Evolutionary conservation across 345 rosid species (phyloP), one percentile per base, ranked within the genome.

Genomic region (Eucalyptus leucophloia): DNA sequence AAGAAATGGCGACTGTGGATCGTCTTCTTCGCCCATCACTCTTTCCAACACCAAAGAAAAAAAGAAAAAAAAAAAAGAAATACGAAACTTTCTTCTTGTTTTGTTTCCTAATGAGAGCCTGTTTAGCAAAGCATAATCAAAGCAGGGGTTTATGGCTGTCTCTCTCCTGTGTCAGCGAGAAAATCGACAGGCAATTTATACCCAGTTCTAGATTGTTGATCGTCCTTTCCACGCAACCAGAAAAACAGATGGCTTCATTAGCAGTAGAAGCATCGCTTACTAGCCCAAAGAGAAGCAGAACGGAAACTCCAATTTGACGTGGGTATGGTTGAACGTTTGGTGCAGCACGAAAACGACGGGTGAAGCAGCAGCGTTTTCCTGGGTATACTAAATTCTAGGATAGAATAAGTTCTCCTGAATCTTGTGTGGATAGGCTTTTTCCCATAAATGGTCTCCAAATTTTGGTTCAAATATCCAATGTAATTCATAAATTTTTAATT

Each of bases 1-100:
- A 17, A 92, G 89, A 21, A 93, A 81, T 34, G 93, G 92, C 16
- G 90, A 88, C 32, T 80, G 89, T 28, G 42, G 62, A 53, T 86
- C 87, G 17, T 32, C 87, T 86, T 19, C 87, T 34, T 34, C 87
- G 7, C 47, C 88, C 88, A 86, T 86, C 62, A 19, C 87, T 32
- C 40, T 86, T n/a, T 7, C n/a, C 17, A 30, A 47, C 30, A 11
- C 83, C 62, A 8, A 5, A 49, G 5, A 49, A 18, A 86, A 19
- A 51, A 10, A 30, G 6, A 51, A 23, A 6, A n/a, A 3, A 1
- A 3, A 3, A 16, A 6, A 10, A 21, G 8, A 77, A 7, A 37
- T 9, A n/a, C 12, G 45, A 37, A 72, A 72, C 3, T 3, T n/a
- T 5, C 77, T 77, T 4, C 56, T 53, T 8, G 26, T 21, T 7